Percentiles rank a stretch among this genome's conserved stretches.
phyloP scores from a whole-genome alignment of 495 filamentous ascomycete genomes.

The Tuber calosporum region DNA sequence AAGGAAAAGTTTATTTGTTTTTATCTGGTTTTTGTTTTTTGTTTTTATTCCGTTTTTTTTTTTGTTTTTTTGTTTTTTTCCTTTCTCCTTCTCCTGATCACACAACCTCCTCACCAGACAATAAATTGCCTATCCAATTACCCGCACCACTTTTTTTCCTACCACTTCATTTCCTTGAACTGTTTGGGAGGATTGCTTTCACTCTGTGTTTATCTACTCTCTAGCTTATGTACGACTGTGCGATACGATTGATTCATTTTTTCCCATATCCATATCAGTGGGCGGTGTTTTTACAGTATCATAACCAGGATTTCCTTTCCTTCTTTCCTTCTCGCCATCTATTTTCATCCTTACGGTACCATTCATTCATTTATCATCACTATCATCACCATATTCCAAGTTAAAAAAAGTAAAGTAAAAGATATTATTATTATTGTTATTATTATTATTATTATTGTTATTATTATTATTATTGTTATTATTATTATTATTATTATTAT shows the following conservation, averaged over 20 bases:
- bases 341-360: not conserved
- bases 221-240: not conserved
- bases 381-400: not conserved
- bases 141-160: constrained; percentile 14
- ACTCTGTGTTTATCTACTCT: not conserved
- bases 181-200: not conserved
- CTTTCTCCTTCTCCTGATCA: not conserved
- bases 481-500: too few relatives aligned
- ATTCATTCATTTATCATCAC: not conserved
- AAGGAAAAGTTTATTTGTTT: constrained; percentile 39
- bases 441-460: too few relatives aligned
- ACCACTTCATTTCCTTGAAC: not conserved
- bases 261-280: not conserved
- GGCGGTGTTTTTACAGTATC: constrained; percentile 4
- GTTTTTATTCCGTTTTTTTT: not conserved
- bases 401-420: not conserved
- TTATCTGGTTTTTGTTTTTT: not conserved
- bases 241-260: constrained; percentile 6
- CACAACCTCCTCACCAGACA: constrained; percentile 49
- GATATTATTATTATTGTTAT: not conserved
- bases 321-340: not conserved
- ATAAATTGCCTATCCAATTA: constrained; percentile 38
- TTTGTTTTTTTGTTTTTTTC: not conserved
- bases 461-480: too few relatives aligned
- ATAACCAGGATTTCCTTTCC: not conserved